Base-by-base conservation (phyloP, 2,329 filamentous ascomycete species). In the Sphaerulina vaccinii region DNA sequence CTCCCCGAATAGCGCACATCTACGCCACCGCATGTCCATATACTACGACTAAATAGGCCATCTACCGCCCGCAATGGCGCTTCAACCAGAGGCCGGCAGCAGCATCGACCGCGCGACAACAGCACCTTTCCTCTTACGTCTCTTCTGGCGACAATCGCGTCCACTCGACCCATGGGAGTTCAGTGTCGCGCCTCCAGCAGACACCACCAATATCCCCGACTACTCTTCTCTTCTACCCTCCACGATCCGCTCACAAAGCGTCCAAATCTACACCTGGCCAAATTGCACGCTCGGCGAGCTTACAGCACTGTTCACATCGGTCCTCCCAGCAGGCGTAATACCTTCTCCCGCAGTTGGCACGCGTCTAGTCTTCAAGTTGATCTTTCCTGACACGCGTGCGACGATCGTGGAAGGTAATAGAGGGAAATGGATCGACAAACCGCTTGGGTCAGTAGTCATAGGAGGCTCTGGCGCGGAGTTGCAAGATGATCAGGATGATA, bases 201-300 rank as follows among this genome's bases (percentile, higher is more conserved):
- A 68, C 37, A 59, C 63, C 2, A 59, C 60, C 8, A 57, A 49
- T 37, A 60, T 65, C 42, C 42, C 52, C 48, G 65, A 68, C 56
- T 68, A 67, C 54, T 75, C 51, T 72, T 79, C 45, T 78, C 88
- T 18, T 83, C 85, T 44, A 75, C 85, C 6, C 81, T 87, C 67
- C 19, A 46, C 45, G 21, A 60, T 68, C 33, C 59, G 63, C n/a
- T 56, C 62, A 27, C 56, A 66, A 13, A 63, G 61, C 39, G 76
- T 95, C 21, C 80, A 88, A 56, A 85, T 96, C 63, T 91, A 96
- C 76, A 91, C 90, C 51, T 95, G 90, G 87, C 80, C 83, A 51
- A 83, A 82, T 63, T 92, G 88, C 73, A 90, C 87, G 2, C 79
- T 97, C 19, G 78, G 80, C 59, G 90, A 96, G 70, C 83, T 97